Base-by-base conservation (phyloP, 2,329 filamentous ascomycete genomes). In the Fusarium kyushuense region DNA sequence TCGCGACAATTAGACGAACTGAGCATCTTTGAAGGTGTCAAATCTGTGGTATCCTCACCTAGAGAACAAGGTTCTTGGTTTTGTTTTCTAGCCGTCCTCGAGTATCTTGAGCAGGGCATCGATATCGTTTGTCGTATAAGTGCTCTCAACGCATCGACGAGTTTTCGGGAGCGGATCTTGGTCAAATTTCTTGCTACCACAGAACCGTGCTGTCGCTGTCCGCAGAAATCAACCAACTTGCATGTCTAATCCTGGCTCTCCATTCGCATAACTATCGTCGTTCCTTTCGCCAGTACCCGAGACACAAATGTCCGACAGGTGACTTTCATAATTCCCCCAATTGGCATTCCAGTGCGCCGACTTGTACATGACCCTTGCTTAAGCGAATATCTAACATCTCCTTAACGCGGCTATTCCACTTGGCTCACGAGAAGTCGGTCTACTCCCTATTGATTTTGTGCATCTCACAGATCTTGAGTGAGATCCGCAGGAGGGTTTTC, bases 291-390 rank as follows among this genome's bases (percentile, higher is more conserved):
- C 65, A 62, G 52, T 54, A 56, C 38, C 63, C 64, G 46, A 67
- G 63, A 67, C 63, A 67, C 63, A 67, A 65, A 56, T 65, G 48
- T 54, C 54, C 52, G 56, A 66, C 61, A 55, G 52, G 61, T 63
- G 65, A 49, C 40, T 64, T 61, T 53, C 54, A 58, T 53, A 33
- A 51, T 42, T 43, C 54, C 40, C 35, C 46, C 42, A 53, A 53
- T 35, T 65, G 59, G 48, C 30, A 41, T 54, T 43, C 52, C 47
- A 61, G 48, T 49, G 68, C 42, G 46, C 43, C 60, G 55, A 27
- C 55, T 56, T 57, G 58, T 43, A 57, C 52, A 54, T 46, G 48
- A 59, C 60, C 56, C 65, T 58, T 69, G 65, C 29, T 47, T 54
- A 55, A 53, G 42, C 53, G 66, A 54, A 25, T 61, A 51, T 41